A percentile compares a stretch with the other conserved stretches of the same genome.
These are phyloP conservation scores for Aspergillus steynii DNA, from an alignment of 495 filamentous ascomycete species.

Conservation along the genomic window DNA sequence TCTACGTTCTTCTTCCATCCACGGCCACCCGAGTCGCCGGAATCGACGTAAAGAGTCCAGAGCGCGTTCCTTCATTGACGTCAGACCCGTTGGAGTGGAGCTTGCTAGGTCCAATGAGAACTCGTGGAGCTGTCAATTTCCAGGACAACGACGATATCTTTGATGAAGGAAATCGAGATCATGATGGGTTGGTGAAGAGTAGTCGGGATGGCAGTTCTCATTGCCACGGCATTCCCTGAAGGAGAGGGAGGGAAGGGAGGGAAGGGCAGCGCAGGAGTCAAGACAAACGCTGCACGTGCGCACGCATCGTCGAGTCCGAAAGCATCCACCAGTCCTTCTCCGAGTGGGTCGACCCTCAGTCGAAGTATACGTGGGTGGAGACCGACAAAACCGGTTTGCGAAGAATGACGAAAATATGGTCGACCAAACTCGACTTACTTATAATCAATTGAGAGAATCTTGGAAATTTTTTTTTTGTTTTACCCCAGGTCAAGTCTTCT, in stretches of 20 bases:
- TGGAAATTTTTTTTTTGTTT: neutral
- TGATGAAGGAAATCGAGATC: neutral
- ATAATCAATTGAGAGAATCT: neutral
- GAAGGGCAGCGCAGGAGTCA: too few species aligned
- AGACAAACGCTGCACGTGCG: neutral
- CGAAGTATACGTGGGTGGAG: neutral
- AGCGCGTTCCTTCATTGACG: neutral
- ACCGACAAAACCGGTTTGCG: neutral
- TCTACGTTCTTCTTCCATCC: neutral
- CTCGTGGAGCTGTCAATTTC: neutral
- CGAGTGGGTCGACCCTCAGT: neutral
- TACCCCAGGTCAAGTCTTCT: neutral
- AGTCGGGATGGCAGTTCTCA: too few species aligned
- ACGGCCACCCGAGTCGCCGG: neutral
- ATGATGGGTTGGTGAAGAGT: neutral
- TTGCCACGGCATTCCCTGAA: neutral
- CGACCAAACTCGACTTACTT: neutral
- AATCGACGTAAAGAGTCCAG: neutral
- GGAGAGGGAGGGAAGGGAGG: neutral
- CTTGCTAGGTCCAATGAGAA: neutral
- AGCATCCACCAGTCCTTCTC: neutral
- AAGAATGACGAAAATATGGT: neutral
- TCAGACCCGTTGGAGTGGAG: neutral
- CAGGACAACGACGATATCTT: neutral
- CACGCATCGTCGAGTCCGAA: neutral